phyloP scores from a whole-genome alignment of 2,329 filamentous ascomycete species.

The Penicillium sp. region DNA sequence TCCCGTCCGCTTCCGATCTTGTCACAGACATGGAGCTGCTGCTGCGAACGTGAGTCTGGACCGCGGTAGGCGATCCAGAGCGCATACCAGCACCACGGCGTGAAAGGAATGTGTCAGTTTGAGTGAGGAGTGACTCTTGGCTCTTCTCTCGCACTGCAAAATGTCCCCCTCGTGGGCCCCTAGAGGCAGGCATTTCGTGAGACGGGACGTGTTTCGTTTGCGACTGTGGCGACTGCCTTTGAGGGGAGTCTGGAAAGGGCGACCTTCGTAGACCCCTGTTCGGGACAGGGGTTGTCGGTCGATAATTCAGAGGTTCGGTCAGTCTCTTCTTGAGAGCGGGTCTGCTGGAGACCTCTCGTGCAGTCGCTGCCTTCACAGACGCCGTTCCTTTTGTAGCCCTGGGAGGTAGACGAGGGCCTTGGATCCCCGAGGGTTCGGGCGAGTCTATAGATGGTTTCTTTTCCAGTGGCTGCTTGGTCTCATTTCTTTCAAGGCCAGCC shows the following conservation, averaged over 20 bases:
- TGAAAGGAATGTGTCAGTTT: slow-evolving; percentile 39
- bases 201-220: slow-evolving; percentile 15
- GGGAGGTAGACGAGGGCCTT: slow-evolving; percentile 2
- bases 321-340: slow-evolving; percentile 7
- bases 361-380: slow-evolving; percentile 13
- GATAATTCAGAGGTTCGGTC: slow-evolving; percentile 8
- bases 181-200: slow-evolving; percentile 12
- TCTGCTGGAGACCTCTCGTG: slow-evolving; percentile 8
- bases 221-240: slow-evolving; percentile 18
- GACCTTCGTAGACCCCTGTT: slow-evolving; percentile 26
- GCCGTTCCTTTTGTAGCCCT: slow-evolving; percentile 17
- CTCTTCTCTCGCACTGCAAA: slow-evolving; percentile 34
- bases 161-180: slow-evolving; percentile 22
- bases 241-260: slow-evolving; percentile 20
- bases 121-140: slow-evolving; percentile 34
- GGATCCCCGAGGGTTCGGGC: slow-evolving; percentile 1
- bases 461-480: slow-evolving; percentile 14
- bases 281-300: slow-evolving; percentile 19
- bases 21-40: slow-evolving; percentile 37
- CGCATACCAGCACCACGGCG: slow-evolving; percentile 28
- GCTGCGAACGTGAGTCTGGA: slow-evolving; percentile 36
- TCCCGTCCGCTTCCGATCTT: slow-evolving; percentile 36
- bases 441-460: slow-evolving; percentile 17
- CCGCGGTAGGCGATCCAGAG: slow-evolving; percentile 33
- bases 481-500: slow-evolving; percentile 20